Conservation (phyloP, 2,329 filamentous ascomycete genomes). For the Fusarium poae region DNA sequence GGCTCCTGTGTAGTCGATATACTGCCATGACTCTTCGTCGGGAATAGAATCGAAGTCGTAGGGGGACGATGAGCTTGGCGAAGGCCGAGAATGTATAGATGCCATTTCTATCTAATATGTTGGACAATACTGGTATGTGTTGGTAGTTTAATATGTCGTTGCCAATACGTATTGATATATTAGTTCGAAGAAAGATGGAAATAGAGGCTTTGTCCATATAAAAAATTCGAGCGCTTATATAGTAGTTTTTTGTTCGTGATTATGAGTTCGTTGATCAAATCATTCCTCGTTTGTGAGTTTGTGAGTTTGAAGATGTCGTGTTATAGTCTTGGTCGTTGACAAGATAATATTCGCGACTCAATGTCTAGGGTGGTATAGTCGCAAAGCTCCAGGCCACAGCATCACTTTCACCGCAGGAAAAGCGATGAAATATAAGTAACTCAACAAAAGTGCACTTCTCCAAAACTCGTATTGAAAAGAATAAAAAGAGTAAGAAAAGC, state of each 20-base stretch:
- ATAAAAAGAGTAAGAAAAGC: conserved; percentile 15
- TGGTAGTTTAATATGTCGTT: conserved; percentile 4
- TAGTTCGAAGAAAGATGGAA: background rate
- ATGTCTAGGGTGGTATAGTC: background rate
- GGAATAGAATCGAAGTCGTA: conserved; percentile 57
- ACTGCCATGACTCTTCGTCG: conserved; percentile 63
- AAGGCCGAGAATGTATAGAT: conserved; percentile 57
- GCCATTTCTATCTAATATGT: conserved; percentile 48
- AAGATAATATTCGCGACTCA: conserved; percentile 5
- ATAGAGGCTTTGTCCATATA: background rate
- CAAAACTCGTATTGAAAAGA: conserved; percentile 2
- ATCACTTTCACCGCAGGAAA: conserved; percentile 3
- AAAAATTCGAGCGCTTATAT: conserved; percentile 10
- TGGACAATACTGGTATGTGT: background rate
- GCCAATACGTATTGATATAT: background rate
- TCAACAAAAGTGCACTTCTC: conserved; percentile 4
- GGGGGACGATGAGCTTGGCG: conserved; percentile 55
- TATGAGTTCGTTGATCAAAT: background rate
- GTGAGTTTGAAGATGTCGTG: conserved; percentile 9
- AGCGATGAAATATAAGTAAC: conserved; percentile 30
- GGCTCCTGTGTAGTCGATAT: conserved; percentile 55
- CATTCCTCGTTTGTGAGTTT: background rate
- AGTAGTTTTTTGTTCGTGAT: background rate
- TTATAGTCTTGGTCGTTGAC: conserved; percentile 5
- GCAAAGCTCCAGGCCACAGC: conserved; percentile 6